phyloP scores from a whole-genome alignment of 768 basidiomycete species.

The Hortiboletus flavorubellus region DNA sequence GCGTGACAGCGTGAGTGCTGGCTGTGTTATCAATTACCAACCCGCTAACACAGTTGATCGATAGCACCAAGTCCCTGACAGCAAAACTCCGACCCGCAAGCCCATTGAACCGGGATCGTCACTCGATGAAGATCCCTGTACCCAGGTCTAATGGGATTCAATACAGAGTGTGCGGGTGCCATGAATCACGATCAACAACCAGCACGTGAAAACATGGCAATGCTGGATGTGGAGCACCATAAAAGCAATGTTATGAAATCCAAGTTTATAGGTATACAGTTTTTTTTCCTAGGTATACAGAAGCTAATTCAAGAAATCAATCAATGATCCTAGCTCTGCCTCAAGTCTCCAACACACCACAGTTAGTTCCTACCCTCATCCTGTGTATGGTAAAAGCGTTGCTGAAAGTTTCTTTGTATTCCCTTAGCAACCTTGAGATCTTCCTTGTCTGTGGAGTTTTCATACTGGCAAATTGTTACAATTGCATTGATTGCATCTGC shows the following conservation, averaged over 20 bases:
- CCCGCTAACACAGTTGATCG: not conserved
- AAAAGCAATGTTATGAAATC: not conserved
- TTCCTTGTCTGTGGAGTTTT: constrained; percentile 1
- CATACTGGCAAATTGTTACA: not conserved
- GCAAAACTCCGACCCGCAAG: too few relatives aligned
- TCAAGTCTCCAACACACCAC: too few relatives aligned
- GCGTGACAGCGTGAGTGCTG: not conserved
- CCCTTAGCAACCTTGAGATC: constrained; percentile 3
- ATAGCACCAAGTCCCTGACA: too few relatives aligned
- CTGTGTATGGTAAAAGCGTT: constrained; percentile 12
- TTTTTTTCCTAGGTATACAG: not conserved
- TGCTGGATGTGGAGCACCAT: not conserved
- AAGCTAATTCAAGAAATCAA: not conserved
- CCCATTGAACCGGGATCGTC: too few relatives aligned
- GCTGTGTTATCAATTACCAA: too few relatives aligned
- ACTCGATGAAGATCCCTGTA: not conserved
- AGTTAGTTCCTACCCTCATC: too few relatives aligned
- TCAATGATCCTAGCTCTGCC: not conserved
- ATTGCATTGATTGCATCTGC: constrained; percentile 2
- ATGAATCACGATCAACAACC: not conserved
- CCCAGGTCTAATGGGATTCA: not conserved
- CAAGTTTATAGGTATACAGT: not conserved
- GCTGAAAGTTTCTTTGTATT: constrained; percentile 23
- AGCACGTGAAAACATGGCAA: not conserved
- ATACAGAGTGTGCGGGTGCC: not conserved